phyloP scores from a whole-genome alignment of 2,329 filamentous ascomycete species.

The Chaetomiaceae sp. region DNA sequence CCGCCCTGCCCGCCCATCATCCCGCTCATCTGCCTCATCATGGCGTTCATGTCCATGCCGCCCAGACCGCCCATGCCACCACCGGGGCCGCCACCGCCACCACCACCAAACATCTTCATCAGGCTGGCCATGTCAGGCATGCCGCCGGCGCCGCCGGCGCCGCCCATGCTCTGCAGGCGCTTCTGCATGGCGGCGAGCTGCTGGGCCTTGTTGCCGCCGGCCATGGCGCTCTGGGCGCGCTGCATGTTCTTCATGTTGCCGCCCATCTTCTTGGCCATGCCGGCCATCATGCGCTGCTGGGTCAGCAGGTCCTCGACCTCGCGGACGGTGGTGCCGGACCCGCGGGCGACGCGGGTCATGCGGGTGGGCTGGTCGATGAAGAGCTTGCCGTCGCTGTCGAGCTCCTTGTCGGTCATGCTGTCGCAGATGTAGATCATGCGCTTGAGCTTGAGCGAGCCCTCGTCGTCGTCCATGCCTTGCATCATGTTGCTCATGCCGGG shows the following conservation, averaged over 20 bases:
- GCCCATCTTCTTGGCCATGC: constrained; percentile 99
- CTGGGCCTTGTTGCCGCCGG: constrained; percentile 82
- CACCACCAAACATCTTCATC: constrained; percentile 85
- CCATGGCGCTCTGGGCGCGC: constrained; percentile 83
- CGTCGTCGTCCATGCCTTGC: constrained; percentile 93
- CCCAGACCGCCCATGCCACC: constrained; percentile 60
- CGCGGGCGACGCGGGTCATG: constrained; percentile 85
- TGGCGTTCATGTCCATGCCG: constrained; percentile 70
- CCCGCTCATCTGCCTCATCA: constrained; percentile 66
- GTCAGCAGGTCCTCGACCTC: constrained; percentile 97
- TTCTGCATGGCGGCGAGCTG: constrained; percentile 98
- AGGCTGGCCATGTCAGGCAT: constrained; percentile 81
- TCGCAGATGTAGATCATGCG: constrained; percentile 99
- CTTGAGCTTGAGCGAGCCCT: constrained; percentile 87
- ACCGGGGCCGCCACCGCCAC: constrained; percentile 38
- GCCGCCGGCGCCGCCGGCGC: constrained; percentile 52
- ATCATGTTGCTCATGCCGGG: constrained; percentile 91
- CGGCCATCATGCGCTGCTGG: constrained; percentile 97
- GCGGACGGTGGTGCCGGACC: constrained; percentile 80
- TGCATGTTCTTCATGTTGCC: constrained; percentile 98
- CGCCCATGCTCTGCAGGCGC: constrained; percentile 86
- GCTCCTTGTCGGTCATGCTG: constrained; percentile 93
- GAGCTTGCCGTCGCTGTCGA: constrained; percentile 91
- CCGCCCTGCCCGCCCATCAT: constrained; percentile 33
- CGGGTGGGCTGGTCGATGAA: constrained; percentile 87